Base-by-base conservation (phyloP, 1,139 yeast genomes). In the Chernovozyma aurita region DNA sequence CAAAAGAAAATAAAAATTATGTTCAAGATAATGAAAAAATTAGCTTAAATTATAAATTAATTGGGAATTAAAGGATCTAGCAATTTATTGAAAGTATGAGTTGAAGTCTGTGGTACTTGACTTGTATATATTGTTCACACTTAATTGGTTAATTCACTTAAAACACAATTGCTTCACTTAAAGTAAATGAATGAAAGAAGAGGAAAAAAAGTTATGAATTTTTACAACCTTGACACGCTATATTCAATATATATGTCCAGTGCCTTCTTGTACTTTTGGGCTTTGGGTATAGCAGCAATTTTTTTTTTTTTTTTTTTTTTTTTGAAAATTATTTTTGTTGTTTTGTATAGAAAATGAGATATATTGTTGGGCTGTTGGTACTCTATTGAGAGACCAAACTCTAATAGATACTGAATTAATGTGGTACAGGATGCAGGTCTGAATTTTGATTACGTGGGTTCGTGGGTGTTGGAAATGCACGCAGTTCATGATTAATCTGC, bases 331-430 rank as follows among this genome's bases (percentile, higher is more conserved):
- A 7, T 26, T 6, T 6, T 26, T 6, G 6, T 26, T 26, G 12
- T 7, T 14, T 13, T 16, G 18, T 16, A 6, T 26, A 26, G 12
- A 11, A n/a, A 16, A 5, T 7, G 12, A 14, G 13, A 31, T 13
- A 24, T 33, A 34, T 24, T 34, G 37, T 34, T 34, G 37, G 37
- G 37, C 33, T 31, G 36, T 31, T 34, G 28, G 37, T 17, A n/a
- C n/a, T n/a, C 34, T 32, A 30, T 30, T 24, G 34, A 14, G 7
- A 20, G 28, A 8, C 22, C 25, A n/a, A 7, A 13, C n/a, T n/a
- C n/a, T n/a, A n/a, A n/a, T n/a, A n/a, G n/a, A n/a, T n/a, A n/a
- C n/a, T n/a, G n/a, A n/a, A n/a, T n/a, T n/a, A n/a, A n/a, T n/a
- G n/a, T n/a, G n/a, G n/a, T n/a, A n/a, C n/a, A n/a, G n/a, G n/a